Conservation (phyloP, 441 rosid species). For the Syzygium syzygioides region DNA sequence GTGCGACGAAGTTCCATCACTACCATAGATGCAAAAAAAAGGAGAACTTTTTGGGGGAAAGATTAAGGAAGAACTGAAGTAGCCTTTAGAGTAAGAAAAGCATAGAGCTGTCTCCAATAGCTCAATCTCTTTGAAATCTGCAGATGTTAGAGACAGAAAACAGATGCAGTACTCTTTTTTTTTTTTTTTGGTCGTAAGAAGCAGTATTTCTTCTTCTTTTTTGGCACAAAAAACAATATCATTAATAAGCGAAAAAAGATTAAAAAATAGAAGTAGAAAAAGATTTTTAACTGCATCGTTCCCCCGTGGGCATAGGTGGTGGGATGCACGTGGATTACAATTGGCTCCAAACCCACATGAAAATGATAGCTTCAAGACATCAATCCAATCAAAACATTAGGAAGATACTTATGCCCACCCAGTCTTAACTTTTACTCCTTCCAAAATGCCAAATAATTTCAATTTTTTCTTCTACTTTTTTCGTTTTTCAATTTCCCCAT, state of each 20-base stretch:
- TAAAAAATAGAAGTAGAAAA: background rate
- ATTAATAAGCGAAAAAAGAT: background rate
- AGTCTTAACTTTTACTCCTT: background rate
- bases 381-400: background rate
- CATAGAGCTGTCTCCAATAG: background rate
- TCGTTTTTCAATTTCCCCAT: background rate
- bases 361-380: background rate
- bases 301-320: background rate
- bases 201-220: background rate
- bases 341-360: background rate
- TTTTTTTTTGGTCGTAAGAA: too few species aligned
- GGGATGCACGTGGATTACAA: background rate
- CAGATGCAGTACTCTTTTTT: background rate
- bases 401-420: background rate
- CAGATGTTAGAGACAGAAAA: background rate
- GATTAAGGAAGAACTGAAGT: background rate
- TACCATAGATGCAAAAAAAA: background rate
- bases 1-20: background rate
- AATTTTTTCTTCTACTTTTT: background rate
- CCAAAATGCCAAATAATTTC: background rate
- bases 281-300: background rate
- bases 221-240: background rate
- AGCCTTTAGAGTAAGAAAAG: background rate
- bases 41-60: background rate
- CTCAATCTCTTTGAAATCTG: background rate